These are phyloP conservation scores for Acacia concinna DNA, from an alignment of 331 rosid species.

Conservation along the genomic window DNA sequence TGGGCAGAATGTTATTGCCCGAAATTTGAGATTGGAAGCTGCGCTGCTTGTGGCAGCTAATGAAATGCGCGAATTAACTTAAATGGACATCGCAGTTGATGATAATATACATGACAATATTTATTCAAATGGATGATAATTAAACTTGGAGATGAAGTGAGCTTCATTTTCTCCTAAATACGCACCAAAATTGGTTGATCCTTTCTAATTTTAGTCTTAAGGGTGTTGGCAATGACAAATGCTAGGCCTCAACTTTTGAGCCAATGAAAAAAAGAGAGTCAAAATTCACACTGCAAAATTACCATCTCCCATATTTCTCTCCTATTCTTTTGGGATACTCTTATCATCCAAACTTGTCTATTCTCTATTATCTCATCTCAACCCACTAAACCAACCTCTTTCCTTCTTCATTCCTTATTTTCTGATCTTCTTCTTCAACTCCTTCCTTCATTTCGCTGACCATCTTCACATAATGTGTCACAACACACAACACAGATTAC, in stretches of 20 bases:
- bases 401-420: background rate
- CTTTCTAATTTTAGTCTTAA: background rate
- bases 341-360: background rate
- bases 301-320: background rate
- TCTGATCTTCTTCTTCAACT: background rate
- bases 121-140: background rate
- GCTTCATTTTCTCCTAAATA: background rate
- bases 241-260: slow-evolving; percentile 8
- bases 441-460: background rate
- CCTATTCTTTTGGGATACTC: slow-evolving; percentile 30
- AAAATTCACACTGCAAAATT: background rate
- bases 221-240: too few relatives aligned
- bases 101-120: background rate
- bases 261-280: slow-evolving; percentile 19
- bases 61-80: background rate
- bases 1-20: background rate
- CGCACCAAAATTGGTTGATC: background rate
- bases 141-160: background rate
- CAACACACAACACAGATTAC: background rate
- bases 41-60: background rate
- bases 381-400: background rate
- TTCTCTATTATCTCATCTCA: background rate
- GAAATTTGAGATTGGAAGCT: background rate
- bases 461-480: background rate
- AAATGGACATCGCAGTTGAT: background rate